Conservation (phyloP, 2,329 filamentous ascomycete genomes). For the Didymellaceae sp. region DNA sequence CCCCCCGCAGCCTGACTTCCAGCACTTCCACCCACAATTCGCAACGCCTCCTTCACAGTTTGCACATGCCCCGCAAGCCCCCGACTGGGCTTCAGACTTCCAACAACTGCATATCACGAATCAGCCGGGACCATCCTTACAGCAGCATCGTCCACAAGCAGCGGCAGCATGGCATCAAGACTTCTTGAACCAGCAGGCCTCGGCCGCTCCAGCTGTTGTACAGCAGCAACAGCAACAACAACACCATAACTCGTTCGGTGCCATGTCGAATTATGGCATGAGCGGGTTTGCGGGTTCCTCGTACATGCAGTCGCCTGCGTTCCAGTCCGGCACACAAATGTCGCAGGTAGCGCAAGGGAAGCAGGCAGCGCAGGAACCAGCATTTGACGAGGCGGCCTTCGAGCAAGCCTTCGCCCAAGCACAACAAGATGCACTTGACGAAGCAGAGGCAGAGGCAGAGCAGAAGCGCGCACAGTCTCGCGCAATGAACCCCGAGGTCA, state of each 20-base stretch:
- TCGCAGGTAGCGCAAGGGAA: slow-evolving; percentile 42
- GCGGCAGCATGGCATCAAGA: slow-evolving; percentile 65
- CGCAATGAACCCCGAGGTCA: slow-evolving; percentile 23
- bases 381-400: slow-evolving; percentile 63
- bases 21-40: slow-evolving; percentile 44
- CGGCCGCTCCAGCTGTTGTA: slow-evolving; percentile 35
- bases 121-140: slow-evolving; percentile 53
- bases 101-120: slow-evolving; percentile 54
- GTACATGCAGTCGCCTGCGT: slow-evolving; percentile 32
- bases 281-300: slow-evolving; percentile 32
- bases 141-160: slow-evolving; percentile 52
- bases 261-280: slow-evolving; percentile 39
- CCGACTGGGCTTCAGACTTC: slow-evolving; percentile 59
- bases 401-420: slow-evolving; percentile 61
- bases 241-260: slow-evolving; percentile 26
- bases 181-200: slow-evolving; percentile 57
- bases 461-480: slow-evolving; percentile 21
- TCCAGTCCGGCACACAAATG: slow-evolving; percentile 26
- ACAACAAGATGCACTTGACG: slow-evolving; percentile 48
- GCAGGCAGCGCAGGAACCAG: slow-evolving; percentile 46
- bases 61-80: slow-evolving; percentile 41
- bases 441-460: slow-evolving; percentile 17
- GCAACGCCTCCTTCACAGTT: slow-evolving; percentile 48
- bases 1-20: slow-evolving; percentile 49
- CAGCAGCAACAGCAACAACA: slow-evolving; percentile 36